phyloP scores from a whole-genome alignment of 768 basidiomycete genomes.

The Boletus pseudopeckii region DNA sequence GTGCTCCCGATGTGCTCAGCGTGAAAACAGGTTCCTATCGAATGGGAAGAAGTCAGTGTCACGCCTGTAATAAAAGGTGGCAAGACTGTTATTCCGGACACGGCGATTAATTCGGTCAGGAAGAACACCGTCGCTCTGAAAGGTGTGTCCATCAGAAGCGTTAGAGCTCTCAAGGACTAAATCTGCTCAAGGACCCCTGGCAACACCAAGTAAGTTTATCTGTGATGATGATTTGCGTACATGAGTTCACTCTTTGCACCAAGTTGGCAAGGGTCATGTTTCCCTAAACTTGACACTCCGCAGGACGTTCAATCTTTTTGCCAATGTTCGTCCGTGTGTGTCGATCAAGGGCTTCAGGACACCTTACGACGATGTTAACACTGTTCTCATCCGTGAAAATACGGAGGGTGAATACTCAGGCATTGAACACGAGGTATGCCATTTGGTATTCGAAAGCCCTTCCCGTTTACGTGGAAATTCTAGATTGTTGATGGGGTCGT shows the following conservation, averaged over 20 bases:
- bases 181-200: conserved; percentile 69
- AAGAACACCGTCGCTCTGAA: conserved; percentile 98
- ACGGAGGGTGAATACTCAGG: conserved; percentile 99
- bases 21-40: conserved; percentile 77
- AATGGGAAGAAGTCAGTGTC: conserved; percentile 99
- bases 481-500: conserved; percentile 96
- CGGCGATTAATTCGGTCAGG: conserved; percentile 86
- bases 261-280: conserved; percentile 98
- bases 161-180: conserved; percentile 11
- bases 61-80: conserved; percentile 91
- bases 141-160: conserved; percentile 46
- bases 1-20: conserved; percentile 10
- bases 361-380: conserved; percentile 97
- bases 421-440: conserved; percentile 91
- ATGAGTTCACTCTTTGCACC: conserved; percentile 11
- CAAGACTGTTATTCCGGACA: conserved; percentile 95
- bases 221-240: conserved; percentile 4
- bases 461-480: conserved; percentile 12
- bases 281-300: conserved; percentile 96
- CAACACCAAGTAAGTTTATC: conserved; percentile 82
- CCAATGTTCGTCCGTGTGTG: conserved; percentile 95
- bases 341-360: conserved; percentile 98
- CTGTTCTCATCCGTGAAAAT: conserved; percentile 97
- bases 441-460: not conserved
- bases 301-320: conserved; percentile 96